Evolutionary conservation across 2,329 filamentous ascomycete genomes (phyloP), one percentile per base, ranked within the genome.

Genomic region (Xylariaceae sp.): DNA sequence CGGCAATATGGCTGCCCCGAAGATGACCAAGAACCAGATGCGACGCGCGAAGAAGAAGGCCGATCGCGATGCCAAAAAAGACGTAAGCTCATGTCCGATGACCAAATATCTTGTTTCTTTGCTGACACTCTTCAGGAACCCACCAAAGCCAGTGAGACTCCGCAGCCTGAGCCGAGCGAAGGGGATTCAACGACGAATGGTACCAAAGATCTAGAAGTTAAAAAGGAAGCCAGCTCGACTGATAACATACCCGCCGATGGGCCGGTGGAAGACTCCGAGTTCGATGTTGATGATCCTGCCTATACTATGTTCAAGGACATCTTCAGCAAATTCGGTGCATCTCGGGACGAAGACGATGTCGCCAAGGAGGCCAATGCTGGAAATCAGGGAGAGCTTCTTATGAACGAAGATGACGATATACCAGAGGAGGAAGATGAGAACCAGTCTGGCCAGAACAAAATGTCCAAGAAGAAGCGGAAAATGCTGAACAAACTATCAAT

Each of bases 401-500:
- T 83, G 56, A 81, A 85, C 50, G 85, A 94, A 47, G 87, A 94
- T 49, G 83, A 91, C 57, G 87, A 90, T 43, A 89, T 95, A 48
- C 87, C 88, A 6, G 85, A 87, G 49, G 88, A 93, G 60, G 86
- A 89, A 34, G 88, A 94, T 24, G 81, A 86, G 52, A 76, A 75
- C 45, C 46, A 44, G 39, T 69, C 71, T 9, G 71, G 69, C 3
- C 76, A 77, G 53, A 73, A 79, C 8, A 91, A 87, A 55, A 64
- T 97, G 19, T 96, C 90, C 22, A 97, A 96, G 68, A 96, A 95
- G 74, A 91, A 94, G 67, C 79, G 86, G 53, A 98, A 97, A 70
- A 81, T 86, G 67, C 75, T 89, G 61, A 94, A 86, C 68, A 95
- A 94, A 65, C 73, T 97, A 24, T 95, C 91, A 6, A 88, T 98